These are phyloP conservation scores for Zychaea mexicana DNA, from an alignment of 371 early-diverging fungal genomes.

Conservation along the genomic window DNA sequence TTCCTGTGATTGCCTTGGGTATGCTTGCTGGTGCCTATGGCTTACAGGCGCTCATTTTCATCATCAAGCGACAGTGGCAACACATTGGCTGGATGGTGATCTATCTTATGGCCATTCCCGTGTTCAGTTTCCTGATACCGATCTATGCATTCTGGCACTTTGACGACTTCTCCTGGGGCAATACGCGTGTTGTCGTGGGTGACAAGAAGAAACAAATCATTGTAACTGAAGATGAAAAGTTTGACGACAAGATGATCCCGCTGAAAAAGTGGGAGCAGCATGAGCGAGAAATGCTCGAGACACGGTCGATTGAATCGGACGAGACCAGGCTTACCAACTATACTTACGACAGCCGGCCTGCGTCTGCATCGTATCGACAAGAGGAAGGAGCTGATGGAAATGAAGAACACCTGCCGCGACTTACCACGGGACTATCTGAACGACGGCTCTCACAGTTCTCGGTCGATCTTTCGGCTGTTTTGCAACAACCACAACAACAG, in stretches of 20 bases:
- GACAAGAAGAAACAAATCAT: conserved; percentile 54
- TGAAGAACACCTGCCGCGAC: background rate
- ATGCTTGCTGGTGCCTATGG: conserved; percentile 82
- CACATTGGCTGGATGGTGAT: conserved; percentile 97
- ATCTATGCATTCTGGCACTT: conserved; percentile 98
- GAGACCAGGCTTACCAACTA: conserved; percentile 3
- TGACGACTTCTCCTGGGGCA: conserved; percentile 99
- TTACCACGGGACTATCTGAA: conserved; percentile 17
- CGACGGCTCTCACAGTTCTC: conserved; percentile 22
- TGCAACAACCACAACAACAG: conserved; percentile 3
- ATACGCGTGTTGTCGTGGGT: conserved; percentile 89
- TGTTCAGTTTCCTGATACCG: conserved; percentile 97
- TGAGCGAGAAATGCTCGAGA: conserved; percentile 75
- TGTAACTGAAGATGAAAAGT: conserved; percentile 53
- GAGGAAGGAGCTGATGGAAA: background rate
- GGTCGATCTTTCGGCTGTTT: conserved; percentile 31
- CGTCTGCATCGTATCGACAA: background rate
- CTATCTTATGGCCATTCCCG: conserved; percentile 90
- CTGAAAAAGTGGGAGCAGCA: conserved; percentile 74
- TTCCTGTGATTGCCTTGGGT: conserved; percentile 71
- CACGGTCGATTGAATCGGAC: conserved; percentile 23
- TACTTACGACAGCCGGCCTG: background rate
- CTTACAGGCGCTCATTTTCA: conserved; percentile 89
- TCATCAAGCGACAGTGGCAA: conserved; percentile 83
- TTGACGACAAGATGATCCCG: conserved; percentile 62